phyloP scores from a whole-genome alignment of 2,329 filamentous ascomycete genomes.

The Penicillium frequentans region DNA sequence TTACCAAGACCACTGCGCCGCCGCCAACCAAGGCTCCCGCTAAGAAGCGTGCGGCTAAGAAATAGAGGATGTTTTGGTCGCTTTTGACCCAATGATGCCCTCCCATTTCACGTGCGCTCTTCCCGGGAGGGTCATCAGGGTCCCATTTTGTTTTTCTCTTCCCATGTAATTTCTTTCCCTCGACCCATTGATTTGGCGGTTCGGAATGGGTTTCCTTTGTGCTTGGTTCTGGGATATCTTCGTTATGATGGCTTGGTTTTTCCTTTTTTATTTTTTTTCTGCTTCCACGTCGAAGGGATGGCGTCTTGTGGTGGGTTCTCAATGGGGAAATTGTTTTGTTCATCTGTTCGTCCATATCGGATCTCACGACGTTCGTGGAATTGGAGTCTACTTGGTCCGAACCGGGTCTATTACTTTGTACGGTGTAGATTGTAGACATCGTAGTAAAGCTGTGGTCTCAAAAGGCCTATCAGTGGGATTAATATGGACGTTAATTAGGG shows the following conservation, averaged over 20 bases:
- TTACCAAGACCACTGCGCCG: constrained; percentile 66
- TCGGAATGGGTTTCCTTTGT: constrained; percentile 18
- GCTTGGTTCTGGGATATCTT: constrained; percentile 24
- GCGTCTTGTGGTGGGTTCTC: constrained; percentile 39
- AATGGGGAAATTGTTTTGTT: constrained; percentile 28
- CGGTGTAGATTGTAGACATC: too few species aligned
- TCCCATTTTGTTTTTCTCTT: constrained; percentile 18
- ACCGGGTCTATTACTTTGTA: too few species aligned
- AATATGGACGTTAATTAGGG: not conserved
- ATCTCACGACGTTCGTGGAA: constrained; percentile 1
- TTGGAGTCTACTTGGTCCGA: not conserved
- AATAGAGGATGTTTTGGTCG: constrained; percentile 33
- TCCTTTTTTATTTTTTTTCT: constrained; percentile 18
- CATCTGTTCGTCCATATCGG: not conserved
- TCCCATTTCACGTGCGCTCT: constrained; percentile 27
- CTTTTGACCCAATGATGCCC: constrained; percentile 13
- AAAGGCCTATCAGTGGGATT: not conserved
- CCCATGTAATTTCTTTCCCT: constrained; percentile 30
- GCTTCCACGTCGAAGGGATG: constrained; percentile 31
- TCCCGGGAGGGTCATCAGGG: constrained; percentile 14
- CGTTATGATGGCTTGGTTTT: constrained; percentile 16
- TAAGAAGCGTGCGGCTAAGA: constrained; percentile 49
- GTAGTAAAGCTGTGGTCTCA: too few species aligned
- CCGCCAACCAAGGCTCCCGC: constrained; percentile 46
- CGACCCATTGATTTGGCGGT: constrained; percentile 29